Conservation (phyloP, 1,139 yeast species). For the Pichia sp. region DNA sequence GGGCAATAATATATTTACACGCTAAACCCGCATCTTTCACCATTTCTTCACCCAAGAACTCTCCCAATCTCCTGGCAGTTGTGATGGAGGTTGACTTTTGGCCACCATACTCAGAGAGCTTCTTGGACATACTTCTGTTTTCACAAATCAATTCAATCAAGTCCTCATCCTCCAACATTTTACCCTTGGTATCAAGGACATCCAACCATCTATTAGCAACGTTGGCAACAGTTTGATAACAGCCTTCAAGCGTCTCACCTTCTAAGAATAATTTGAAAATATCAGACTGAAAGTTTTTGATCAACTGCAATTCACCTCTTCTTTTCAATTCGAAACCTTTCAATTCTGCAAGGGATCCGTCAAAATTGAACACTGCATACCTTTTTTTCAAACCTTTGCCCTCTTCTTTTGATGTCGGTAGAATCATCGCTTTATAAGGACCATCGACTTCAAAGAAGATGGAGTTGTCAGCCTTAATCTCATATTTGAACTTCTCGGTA, state of each 20-base stretch:
- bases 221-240: slow-evolving; percentile 83
- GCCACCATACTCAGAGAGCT: slow-evolving; percentile 79
- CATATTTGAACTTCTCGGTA: slow-evolving; percentile 58
- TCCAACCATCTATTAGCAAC: slow-evolving; percentile 97
- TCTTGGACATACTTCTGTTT: slow-evolving; percentile 90
- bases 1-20: slow-evolving; percentile 87
- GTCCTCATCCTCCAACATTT: slow-evolving; percentile 88
- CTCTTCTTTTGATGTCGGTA: slow-evolving; percentile 96
- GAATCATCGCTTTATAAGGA: slow-evolving; percentile 94
- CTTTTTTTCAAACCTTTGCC: slow-evolving; percentile 95
- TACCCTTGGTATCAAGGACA: slow-evolving; percentile 82
- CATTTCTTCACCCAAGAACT: slow-evolving; percentile 96
- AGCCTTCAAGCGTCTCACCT: slow-evolving; percentile 68
- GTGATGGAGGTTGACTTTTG: slow-evolving; percentile 96
- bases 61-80: slow-evolving; percentile 89
- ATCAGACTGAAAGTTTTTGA: slow-evolving; percentile 93
- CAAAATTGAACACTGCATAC: slow-evolving; percentile 94
- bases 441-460: slow-evolving; percentile 99
- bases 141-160: slow-evolving; percentile 93
- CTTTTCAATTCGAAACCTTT: slow-evolving; percentile 96
- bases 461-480: slow-evolving; percentile 81
- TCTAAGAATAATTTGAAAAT: slow-evolving; percentile 86
- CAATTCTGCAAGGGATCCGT: slow-evolving; percentile 89
- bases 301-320: slow-evolving; percentile 90
- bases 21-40: slow-evolving; percentile 95